Conservation (phyloP, 305 asterid species). For the Plantago coronopus region DNA sequence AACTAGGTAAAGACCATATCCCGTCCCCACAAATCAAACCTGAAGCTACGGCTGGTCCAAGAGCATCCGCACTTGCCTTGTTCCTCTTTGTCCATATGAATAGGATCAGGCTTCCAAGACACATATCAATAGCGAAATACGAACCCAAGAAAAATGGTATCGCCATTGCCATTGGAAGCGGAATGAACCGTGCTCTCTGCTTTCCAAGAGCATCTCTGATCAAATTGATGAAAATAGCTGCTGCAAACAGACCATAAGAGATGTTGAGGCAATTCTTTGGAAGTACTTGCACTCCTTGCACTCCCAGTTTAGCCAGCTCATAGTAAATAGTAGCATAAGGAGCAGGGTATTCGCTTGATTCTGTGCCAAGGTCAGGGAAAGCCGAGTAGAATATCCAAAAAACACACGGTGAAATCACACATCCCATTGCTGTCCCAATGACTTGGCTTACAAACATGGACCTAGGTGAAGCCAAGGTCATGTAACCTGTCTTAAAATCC, state of each 20-base stretch:
- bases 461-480: slow-evolving; percentile 49
- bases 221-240: slow-evolving; percentile 34
- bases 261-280: slow-evolving; percentile 44
- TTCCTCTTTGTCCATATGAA: slow-evolving; percentile 39
- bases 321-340: slow-evolving; percentile 41
- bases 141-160: slow-evolving; percentile 65
- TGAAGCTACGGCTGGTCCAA: slow-evolving; percentile 64
- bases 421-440: slow-evolving; percentile 43
- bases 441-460: slow-evolving; percentile 55
- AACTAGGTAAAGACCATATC: slow-evolving; percentile 53
- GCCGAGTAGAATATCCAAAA: slow-evolving; percentile 46
- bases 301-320: slow-evolving; percentile 55
- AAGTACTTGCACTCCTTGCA: slow-evolving; percentile 45
- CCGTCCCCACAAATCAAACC: slow-evolving; percentile 74
- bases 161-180: slow-evolving; percentile 65
- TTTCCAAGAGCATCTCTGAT: slow-evolving; percentile 29
- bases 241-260: slow-evolving; percentile 42
- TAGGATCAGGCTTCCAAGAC: slow-evolving; percentile 54
- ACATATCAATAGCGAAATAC: slow-evolving; percentile 61
- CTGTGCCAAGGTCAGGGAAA: slow-evolving; percentile 38
- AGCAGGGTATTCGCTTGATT: slow-evolving; percentile 40
- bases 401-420: slow-evolving; percentile 40
- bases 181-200: slow-evolving; percentile 38
- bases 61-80: slow-evolving; percentile 28
- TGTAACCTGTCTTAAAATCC: slow-evolving; percentile 49